Evolutionary conservation across 306 rosid species (phyloP).

Genomic region (Abrus precatorius): DNA sequence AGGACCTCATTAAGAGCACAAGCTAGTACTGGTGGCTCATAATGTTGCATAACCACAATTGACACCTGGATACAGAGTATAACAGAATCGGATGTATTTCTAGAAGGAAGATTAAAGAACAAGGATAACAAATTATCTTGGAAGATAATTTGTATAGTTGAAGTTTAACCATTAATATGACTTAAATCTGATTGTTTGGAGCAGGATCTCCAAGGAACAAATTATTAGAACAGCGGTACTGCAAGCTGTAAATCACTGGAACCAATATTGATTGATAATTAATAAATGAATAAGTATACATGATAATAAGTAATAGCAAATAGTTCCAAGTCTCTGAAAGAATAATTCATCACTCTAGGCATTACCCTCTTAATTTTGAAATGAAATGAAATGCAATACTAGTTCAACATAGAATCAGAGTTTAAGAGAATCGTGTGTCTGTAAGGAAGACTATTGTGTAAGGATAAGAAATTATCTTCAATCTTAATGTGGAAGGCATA

Average conservation of each 20-base stretch:
- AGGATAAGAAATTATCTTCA: background rate
- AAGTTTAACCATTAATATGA: constrained; percentile 22
- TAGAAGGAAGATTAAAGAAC: constrained; percentile 1
- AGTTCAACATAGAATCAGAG: background rate
- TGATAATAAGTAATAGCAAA: constrained; percentile 19
- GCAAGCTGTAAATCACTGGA: background rate
- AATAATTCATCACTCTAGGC: background rate
- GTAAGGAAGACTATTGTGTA: background rate
- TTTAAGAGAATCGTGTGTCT: constrained; percentile 1
- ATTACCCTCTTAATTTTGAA: constrained; percentile 2
- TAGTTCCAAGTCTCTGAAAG: background rate
- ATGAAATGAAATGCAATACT: constrained; percentile 19
- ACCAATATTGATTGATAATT: background rate
- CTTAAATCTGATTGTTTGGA: constrained; percentile 14
- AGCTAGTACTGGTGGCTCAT: constrained; percentile 76
- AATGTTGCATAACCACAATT: constrained; percentile 66
- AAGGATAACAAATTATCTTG: background rate
- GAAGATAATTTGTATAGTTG: background rate
- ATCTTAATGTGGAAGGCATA: background rate
- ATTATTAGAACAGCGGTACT: background rate
- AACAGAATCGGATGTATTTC: constrained; percentile 26
- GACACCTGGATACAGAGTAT: constrained; percentile 67
- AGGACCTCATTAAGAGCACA: constrained; percentile 83
- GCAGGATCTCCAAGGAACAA: background rate
- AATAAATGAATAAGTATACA: background rate